Evolutionary conservation across 257 asterid genomes (phyloP), one percentile per base, ranked within the genome.

Genomic region (Hygrophila difformis): DNA sequence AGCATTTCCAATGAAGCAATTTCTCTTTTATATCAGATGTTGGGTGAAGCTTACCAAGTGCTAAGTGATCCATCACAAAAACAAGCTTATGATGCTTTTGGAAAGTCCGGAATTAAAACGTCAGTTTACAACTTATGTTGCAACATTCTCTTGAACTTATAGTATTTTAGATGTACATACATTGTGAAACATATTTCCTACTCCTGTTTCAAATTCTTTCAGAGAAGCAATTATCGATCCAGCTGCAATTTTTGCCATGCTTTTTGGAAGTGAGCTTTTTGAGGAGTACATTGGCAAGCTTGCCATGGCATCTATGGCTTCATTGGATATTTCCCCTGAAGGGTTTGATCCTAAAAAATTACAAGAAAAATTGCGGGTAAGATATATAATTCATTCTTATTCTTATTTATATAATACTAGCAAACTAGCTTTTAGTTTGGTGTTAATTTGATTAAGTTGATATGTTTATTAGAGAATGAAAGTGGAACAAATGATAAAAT

Each of bases 221-320:
- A 91, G 99, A 40, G 99, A 91, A 17, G 84, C 95, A 39, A 86
- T 91, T 42, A 86, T 91, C 51, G 99, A 91, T 64, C 99, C 99
- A 63, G 96, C 96, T 5, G 99, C 96, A 55, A 91, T 91, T 43
- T 91, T 91, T 66, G 96, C 99, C 51, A 86, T 91, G 99, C 96
- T 91, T 42, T 91, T 91, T 49, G 99, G 99, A 57, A 91, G 99
- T 69, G 99, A 91, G 68, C 96, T 82, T 65, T 91, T 91, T 65
- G 99, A 91, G 78, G 99, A 80, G 58, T 91, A 91, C 69, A 86
- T 91, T 62, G 99, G 99, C 44, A 94, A 91, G 72, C 92, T 91
- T 72, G 99, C 99, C 60, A 80, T 91, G 99, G 96, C 99, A 63
- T 91, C 99, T 58, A 82, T 91, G 95, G 96, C 96, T 72, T 86